Evolutionary conservation across 306 rosid genomes (phyloP), one percentile per base, ranked within the genome.

Genomic region (Gillenia trifoliata): DNA sequence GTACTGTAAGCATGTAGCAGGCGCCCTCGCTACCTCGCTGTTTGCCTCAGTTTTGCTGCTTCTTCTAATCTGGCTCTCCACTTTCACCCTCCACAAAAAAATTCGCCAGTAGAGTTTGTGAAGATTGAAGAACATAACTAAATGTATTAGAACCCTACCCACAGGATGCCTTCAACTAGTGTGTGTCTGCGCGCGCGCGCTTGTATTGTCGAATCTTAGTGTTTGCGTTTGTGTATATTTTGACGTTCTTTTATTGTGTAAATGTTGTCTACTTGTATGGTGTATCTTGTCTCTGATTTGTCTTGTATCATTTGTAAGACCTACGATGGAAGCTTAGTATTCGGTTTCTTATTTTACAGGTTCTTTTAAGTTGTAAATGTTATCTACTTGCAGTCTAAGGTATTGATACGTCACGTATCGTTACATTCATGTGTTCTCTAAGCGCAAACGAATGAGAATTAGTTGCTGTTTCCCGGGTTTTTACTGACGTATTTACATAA

Each of bases 21-120:
- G 64, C 49, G 77, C 98, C 40, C 3, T 90, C 1, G 91, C 83
- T 1, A 83, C 85, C 30, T 85, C 85, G 22, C 77, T 92, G 81
- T 80, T 90, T 40, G 96, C 89, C 62, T 83, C 88, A 38, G 62
- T 86, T 16, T 71, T 90, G 8, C n/a, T 81, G 15, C 79, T 91
- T 56, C 76, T 91, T 66, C 93, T 93, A 38, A 34, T 89, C 41
- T 91, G 95, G 93, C 76, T 93, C 73, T 87, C 96, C 19, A 77
- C 90, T 74, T 54, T 29, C 68, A 72, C 78, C 70, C 70, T 91
- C 76, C 95, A 88, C 74, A 52, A 66, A 20, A 57, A 88, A 38
- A 59, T 88, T 63, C 91, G 92, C 68, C 82, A 87, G 73, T 91
- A 93, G 86, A 55, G 30, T n/a, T 59, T 70, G 66, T 28, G 25